Evolutionary conservation across 2,329 filamentous ascomycete genomes (phyloP).

Genomic region (Beauveria asiatica): DNA sequence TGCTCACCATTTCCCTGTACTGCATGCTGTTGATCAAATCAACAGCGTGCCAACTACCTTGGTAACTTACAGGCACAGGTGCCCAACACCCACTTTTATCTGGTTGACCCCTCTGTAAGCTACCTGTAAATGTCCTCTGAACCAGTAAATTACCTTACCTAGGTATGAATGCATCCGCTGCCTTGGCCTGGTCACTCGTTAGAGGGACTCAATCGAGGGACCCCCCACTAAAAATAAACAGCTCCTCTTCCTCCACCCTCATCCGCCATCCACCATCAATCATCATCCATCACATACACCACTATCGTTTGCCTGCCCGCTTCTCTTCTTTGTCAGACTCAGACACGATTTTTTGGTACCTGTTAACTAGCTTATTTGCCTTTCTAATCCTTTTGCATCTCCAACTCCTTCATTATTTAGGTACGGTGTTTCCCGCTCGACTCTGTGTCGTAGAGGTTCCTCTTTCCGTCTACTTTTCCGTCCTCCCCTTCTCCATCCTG

Average conservation of each 20-base stretch:
- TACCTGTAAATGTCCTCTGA: too few relatives aligned
- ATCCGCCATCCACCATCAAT: background rate
- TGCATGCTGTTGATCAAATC: too few relatives aligned
- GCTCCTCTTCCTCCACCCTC: background rate
- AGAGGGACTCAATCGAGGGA: background rate
- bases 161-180: too few relatives aligned
- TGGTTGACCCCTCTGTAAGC: too few relatives aligned
- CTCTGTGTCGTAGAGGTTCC: conserved; percentile 7
- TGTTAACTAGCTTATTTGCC: background rate
- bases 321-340: background rate
- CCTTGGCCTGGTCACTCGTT: too few relatives aligned
- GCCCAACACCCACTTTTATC: background rate
- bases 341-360: background rate
- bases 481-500: background rate
- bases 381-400: background rate
- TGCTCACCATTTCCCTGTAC: background rate
- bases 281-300: background rate
- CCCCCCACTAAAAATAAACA: background rate
- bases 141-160: too few relatives aligned
- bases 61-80: background rate
- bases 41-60: too few relatives aligned
- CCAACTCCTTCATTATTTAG: background rate
- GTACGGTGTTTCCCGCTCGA: conserved; percentile 5
- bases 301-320: background rate
- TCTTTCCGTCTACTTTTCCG: conserved; percentile 11